Base-by-base conservation (phyloP, 106 monocot species). In the Hemerocallis citrina region DNA sequence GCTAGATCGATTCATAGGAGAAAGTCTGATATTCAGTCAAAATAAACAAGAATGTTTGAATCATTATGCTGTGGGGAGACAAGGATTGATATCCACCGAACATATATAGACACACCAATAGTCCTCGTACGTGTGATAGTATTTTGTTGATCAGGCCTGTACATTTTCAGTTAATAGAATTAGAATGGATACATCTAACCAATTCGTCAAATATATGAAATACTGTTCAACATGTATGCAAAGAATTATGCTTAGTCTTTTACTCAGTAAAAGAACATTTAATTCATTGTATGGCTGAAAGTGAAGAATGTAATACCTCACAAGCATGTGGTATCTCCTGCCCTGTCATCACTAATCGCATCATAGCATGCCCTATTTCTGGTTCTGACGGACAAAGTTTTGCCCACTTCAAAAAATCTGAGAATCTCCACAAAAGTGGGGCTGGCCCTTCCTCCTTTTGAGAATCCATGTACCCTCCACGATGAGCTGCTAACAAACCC, bases 321-420 rank as follows among this genome's bases (percentile, higher is more conserved):
- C 96, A 98, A 41, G 87, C 96, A 91, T 91, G 91, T 40, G 96
- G 96, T 72, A 98, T 79, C 55, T 96, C 95, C 69, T 98, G 91
- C 22, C 91, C 81, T 32, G 96, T 98, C 79, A 98, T 98, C 19
- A 92, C 91, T 34, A 98, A 72, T 21, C 91, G 96, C 81, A 85
- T 98, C 32, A 98, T 52, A 59, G 91, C 90, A 72, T 96, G 86
- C 34, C 83, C 86, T 61, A 90, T 86, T 75, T 90, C 85, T 52
- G 77, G 75, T 52, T 88, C 96, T 52, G 81, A 88, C 48, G 87
- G 84, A 66, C 96, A 98, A 61, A 98, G 79, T 72, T 92, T 77
- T 40, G 96, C 87, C 96, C 96, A 98, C 63, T 98, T 98, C 50
- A 98, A 67, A 54, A 98, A 98, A 64, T 98, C 96, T 34, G 84